Conservation (phyloP, 441 rosid genomes). For the Corymbia calophylla region DNA sequence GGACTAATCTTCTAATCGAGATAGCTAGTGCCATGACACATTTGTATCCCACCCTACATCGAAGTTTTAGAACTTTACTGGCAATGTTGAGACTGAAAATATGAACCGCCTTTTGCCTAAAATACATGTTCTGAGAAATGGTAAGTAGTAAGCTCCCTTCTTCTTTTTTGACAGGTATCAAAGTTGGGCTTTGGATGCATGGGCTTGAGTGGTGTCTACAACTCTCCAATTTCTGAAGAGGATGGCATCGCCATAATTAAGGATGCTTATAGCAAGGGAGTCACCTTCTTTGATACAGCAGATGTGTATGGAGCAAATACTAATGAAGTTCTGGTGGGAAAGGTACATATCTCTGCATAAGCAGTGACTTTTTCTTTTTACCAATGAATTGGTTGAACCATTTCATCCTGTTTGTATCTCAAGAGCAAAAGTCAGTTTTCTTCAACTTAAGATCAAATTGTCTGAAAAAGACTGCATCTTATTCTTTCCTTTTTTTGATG, state of each 20-base stretch:
- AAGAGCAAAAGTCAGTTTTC: neutral
- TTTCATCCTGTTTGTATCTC: neutral
- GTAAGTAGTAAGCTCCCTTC: neutral
- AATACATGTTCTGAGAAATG: neutral
- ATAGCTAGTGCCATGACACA: neutral
- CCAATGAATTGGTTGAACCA: neutral
- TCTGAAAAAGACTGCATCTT: neutral
- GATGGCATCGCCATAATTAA: slow-evolving; percentile 28
- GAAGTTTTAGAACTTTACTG: neutral
- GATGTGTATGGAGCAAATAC: slow-evolving; percentile 39
- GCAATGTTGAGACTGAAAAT: neutral
- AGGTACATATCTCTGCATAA: slow-evolving; percentile 13
- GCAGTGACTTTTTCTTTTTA: neutral
- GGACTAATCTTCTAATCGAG: neutral
- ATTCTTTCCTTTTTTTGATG: neutral
- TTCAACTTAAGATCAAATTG: neutral
- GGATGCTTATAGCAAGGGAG: slow-evolving; percentile 34
- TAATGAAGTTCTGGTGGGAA: slow-evolving; percentile 49
- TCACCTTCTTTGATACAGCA: slow-evolving; percentile 57
- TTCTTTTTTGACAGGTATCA: slow-evolving; percentile 24
- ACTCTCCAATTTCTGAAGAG: slow-evolving; percentile 34
- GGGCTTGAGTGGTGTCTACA: slow-evolving; percentile 37
- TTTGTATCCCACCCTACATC: neutral
- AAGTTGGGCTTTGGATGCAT: slow-evolving; percentile 52
- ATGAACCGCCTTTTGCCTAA: neutral